A percentile compares a stretch with the other conserved stretches of the same genome.
phyloP scores from a whole-genome alignment of 306 rosid genomes.

The Phaseolus lunatus region DNA sequence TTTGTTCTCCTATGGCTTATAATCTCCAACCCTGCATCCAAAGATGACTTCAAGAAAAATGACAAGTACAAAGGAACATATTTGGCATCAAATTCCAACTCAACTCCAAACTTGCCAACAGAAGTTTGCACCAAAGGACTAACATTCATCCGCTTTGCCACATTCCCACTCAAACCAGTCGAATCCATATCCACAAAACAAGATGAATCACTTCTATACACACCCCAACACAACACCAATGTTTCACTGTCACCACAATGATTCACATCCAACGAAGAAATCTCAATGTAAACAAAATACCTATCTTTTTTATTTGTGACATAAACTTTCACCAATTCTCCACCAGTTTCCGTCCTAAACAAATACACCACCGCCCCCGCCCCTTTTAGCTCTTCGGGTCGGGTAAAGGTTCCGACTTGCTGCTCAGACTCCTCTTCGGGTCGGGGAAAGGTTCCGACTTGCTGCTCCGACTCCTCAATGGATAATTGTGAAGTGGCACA shows the following conservation, averaged over 20 bases:
- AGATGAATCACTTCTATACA: conserved; percentile 66
- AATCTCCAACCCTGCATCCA: conserved; percentile 53
- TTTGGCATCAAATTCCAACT: conserved; percentile 73
- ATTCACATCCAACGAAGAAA: conserved; percentile 52
- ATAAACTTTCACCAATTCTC: conserved; percentile 68
- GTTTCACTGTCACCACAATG: conserved; percentile 38
- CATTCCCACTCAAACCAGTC: conserved; percentile 38
- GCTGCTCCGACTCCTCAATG: conserved; percentile 48
- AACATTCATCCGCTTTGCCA: conserved; percentile 43
- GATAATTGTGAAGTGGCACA: conserved; percentile 59
- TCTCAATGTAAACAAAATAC: conserved; percentile 66
- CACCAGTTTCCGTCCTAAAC: conserved; percentile 80
- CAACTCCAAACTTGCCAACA: conserved; percentile 53
- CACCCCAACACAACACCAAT: conserved; percentile 72
- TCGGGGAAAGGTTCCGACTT: conserved; percentile 38
- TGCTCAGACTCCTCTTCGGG: no score
- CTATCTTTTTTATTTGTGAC: conserved; percentile 60
- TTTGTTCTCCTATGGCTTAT: conserved; percentile 76
- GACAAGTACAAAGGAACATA: conserved; percentile 78
- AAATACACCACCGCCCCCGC: conserved; percentile 61
- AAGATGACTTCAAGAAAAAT: conserved; percentile 58
- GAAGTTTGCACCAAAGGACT: conserved; percentile 52
- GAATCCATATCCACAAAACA: conserved; percentile 46
- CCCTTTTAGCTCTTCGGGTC: conserved; percentile 50
- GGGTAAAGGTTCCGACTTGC: no score